Evolutionary conservation across 2,329 filamentous ascomycete species (phyloP), one percentile per base, ranked within the genome.

Genomic region (Hysterium pulicare): DNA sequence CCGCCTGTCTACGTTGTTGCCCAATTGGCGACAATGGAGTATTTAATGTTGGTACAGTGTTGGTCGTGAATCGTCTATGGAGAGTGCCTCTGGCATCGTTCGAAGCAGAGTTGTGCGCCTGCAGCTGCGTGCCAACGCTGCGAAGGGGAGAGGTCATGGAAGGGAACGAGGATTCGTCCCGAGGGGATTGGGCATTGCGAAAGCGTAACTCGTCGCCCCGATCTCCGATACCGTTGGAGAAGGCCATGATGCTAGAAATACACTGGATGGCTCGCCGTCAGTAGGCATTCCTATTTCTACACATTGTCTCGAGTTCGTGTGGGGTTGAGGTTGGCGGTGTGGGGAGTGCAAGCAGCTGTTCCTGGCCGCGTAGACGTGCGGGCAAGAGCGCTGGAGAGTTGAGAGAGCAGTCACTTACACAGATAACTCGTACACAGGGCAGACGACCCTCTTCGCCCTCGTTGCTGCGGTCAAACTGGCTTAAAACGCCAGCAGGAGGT

Each of bases 1-100:
- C 71, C 40, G 74, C 67, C 59, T 76, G 76, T 45, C 71, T 66
- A 40, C 75, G 65, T 57, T 77, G 72, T 62, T 79, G 76, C 35
- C 76, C 79, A 59, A 75, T 75, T 45, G 77, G 72, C 39, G 73
- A 75, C 62, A 90, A 71, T 48, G 80, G 78, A 64, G 86, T 88
- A 67, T 86, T 85, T 70, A 91, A 47, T 74, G 77, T 90, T 79
- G 70, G 88, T 78, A 71, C 87, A 83, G 71, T 95, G 58, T 75
- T 94, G 44, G 90, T 93, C 50, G 91, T 97, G 71, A 97, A 97
- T 63, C 91, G 86, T 61, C 91, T 84, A 69, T 90, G 88, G 64
- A 97, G 76, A 57, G 83, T 83, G 50, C 82, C 81, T 68, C 90
- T 83, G 53, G 79, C 79, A 62, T 95, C 88, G 67, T 81, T 78